These are phyloP conservation scores for Samsoniella hepiali DNA, from an alignment of 2,329 filamentous ascomycete species.

Conservation along the genomic window DNA sequence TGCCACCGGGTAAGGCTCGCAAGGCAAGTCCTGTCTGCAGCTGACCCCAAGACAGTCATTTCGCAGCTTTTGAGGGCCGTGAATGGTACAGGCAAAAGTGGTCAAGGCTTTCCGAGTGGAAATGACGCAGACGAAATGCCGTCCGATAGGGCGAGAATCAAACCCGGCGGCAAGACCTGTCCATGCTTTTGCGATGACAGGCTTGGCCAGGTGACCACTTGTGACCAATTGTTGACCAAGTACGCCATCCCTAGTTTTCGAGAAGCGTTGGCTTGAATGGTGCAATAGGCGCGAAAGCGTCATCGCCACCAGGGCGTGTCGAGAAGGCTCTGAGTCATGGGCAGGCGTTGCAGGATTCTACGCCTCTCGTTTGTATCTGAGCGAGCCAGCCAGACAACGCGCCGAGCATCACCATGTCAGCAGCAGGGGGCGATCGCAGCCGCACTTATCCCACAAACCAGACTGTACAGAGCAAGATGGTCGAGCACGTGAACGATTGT, in stretches of 20 bases:
- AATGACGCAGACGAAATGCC: not conserved
- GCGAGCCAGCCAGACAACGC: not conserved
- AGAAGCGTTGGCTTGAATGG: not conserved
- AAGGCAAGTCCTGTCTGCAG: not conserved
- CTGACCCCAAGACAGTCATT: too few relatives aligned
- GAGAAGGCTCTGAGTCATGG: not conserved
- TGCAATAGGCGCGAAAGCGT: not conserved
- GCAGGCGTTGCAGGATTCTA: not conserved
- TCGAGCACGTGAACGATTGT: constrained; percentile 8
- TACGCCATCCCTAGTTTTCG: not conserved
- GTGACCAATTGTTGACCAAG: not conserved
- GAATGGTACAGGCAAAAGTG: constrained; percentile 2
- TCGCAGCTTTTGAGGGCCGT: not conserved
- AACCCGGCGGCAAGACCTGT: not conserved
- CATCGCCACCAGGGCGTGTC: not conserved
- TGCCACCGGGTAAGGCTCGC: not conserved
- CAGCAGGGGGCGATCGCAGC: not conserved
- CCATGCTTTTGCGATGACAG: not conserved
- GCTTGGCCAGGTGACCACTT: not conserved
- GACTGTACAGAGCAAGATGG: not conserved
- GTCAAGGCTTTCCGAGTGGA: constrained; percentile 4
- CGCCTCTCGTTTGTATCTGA: constrained; percentile 6
- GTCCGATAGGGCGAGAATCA: not conserved
- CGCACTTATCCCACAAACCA: not conserved
- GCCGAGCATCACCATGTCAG: not conserved